Evolutionary conservation across 345 rosid species (phyloP).

Genomic region (Arabis alpina): DNA sequence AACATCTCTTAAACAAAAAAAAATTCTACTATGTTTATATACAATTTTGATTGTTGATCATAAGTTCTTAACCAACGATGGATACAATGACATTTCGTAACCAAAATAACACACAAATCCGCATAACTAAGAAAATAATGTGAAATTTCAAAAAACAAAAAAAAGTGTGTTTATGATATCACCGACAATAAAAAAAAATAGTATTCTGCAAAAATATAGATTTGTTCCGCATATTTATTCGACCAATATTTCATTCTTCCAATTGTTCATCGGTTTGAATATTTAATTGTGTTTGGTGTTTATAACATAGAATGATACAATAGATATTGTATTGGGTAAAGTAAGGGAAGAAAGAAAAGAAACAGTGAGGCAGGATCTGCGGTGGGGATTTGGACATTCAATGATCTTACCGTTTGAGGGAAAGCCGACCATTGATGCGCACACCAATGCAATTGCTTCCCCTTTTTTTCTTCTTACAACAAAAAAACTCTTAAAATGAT

Average conservation of each 20-base stretch:
- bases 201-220: neutral
- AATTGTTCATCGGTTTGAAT: constrained; percentile 9
- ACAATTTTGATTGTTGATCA: neutral
- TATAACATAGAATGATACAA: neutral
- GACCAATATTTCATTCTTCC: constrained; percentile 35
- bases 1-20: neutral
- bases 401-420: constrained; percentile 43
- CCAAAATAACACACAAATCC: neutral
- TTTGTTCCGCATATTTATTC: constrained; percentile 18
- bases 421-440: constrained; percentile 46
- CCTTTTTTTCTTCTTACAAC: neutral
- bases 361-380: constrained; percentile 46
- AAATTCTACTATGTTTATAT: neutral
- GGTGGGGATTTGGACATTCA: constrained; percentile 48
- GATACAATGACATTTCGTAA: neutral
- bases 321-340: constrained; percentile 27
- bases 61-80: neutral
- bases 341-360: constrained; percentile 31
- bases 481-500: neutral
- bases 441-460: constrained; percentile 44
- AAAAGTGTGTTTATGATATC: neutral
- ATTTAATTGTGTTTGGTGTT: constrained; percentile 1
- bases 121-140: neutral
- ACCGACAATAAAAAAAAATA: neutral
- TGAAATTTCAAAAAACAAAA: no score